Evolutionary conservation across 495 filamentous ascomycete species (phyloP).

Genomic region (Halenospora varia): DNA sequence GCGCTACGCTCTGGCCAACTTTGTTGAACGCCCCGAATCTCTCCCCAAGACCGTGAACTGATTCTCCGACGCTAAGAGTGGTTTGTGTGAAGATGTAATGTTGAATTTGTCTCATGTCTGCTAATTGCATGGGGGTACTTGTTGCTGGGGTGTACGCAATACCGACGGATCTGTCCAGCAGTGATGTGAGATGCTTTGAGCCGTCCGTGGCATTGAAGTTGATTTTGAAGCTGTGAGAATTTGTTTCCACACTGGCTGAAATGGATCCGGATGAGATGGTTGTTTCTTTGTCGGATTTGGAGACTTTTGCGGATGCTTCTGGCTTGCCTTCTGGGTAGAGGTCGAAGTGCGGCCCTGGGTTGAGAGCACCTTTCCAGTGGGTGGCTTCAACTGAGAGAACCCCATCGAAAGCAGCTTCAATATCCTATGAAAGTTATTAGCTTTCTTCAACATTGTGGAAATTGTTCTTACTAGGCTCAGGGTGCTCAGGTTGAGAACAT

Average conservation of each 20-base stretch:
- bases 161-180: slow-evolving; percentile 57
- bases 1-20: slow-evolving; percentile 60
- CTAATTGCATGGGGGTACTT: slow-evolving; percentile 46
- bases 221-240: slow-evolving; percentile 53
- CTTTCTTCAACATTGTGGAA: too few species aligned
- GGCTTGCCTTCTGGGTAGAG: slow-evolving; percentile 51
- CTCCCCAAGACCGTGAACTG: slow-evolving; percentile 66
- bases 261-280: slow-evolving; percentile 52
- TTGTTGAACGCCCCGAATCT: slow-evolving; percentile 68
- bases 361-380: slow-evolving; percentile 57
- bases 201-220: slow-evolving; percentile 46
- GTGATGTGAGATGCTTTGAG: slow-evolving; percentile 50
- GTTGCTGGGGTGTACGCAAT: slow-evolving; percentile 47
- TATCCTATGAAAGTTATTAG: slow-evolving; percentile 43
- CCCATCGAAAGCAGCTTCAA: slow-evolving; percentile 52
- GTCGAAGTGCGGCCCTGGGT: slow-evolving; percentile 60
- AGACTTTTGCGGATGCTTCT: slow-evolving; percentile 40
- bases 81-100: slow-evolving; percentile 61
- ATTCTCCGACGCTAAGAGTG: slow-evolving; percentile 61
- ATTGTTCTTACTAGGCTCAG: too few species aligned
- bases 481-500: slow-evolving; percentile 53
- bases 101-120: slow-evolving; percentile 47
- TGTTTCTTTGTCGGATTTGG: slow-evolving; percentile 43
- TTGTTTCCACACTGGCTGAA: slow-evolving; percentile 46
- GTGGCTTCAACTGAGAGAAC: slow-evolving; percentile 59